Evolutionary conservation across 768 basidiomycete species (phyloP), one percentile per base, ranked within the genome.

Genomic region (Agrocybe praecox): DNA sequence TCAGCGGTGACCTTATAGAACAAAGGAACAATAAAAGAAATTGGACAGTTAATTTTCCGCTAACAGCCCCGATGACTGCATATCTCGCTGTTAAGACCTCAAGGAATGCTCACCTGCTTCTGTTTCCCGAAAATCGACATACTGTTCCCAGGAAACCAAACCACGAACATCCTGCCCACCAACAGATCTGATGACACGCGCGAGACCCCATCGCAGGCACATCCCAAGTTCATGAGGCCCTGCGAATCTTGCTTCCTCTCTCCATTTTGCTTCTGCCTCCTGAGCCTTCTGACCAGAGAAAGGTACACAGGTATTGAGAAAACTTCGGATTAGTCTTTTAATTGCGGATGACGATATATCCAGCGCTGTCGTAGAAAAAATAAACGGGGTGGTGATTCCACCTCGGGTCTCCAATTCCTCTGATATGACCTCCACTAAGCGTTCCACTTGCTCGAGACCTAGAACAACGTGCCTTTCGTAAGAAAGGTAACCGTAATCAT

Each of bases 181-280:
- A 17, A 85, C 80, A 3, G 90, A 80, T 46, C 93, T 73, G 33
- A 92, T 82, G 46, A 93, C 84, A 22, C 95, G 77, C 2, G 87
- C 90, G 6, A 98, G 81, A 29, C 88, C 93, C 97, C 97, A 99
- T 21, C 96, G 87, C 29, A 98, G 77, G 64, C 89, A 85, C 88
- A 96, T 95, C 5, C 89, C 94, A 14, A 98, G 77, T 65, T 97
- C 92, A 58, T 96, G 88, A 11, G 92, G 88, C 5, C 86, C 87
- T 0, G 94, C 91, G 65, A 96, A 92, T 32, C 77, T 75, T 1
- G 94, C 88, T 67, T 98, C 95, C 62, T 94, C 88, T 43, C 83
- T 78, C 87, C 88, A 92, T 50, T 78, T 77, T 22, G 64, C 65
- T 46, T 89, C 87, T 8, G 80, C 82, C 55, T 74, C 74, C 36